phyloP scores from a whole-genome alignment of 176 grass and related monocot species.

The Leersia perrieri region DNA sequence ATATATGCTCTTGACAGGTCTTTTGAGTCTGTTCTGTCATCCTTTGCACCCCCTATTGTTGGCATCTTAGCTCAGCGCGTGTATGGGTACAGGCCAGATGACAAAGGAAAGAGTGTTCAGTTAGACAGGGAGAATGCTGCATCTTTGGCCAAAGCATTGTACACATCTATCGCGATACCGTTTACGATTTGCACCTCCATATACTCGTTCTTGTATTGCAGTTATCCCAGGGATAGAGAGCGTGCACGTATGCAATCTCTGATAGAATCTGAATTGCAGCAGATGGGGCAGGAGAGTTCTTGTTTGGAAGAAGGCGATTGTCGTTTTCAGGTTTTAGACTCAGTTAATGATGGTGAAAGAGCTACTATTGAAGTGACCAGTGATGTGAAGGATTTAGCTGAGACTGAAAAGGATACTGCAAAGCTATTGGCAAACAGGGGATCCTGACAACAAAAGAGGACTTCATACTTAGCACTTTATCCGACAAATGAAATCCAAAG shows the following conservation, averaged over 20 bases:
- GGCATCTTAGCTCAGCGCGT: conserved; percentile 64
- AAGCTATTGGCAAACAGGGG: conserved; percentile 38
- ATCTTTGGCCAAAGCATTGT: conserved; percentile 81
- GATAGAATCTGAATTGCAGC: conserved; percentile 63
- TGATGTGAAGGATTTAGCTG: neutral
- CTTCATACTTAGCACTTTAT: neutral
- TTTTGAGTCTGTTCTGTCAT: conserved; percentile 72
- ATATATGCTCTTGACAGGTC: conserved; percentile 83
- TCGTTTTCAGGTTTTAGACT: conserved; percentile 14
- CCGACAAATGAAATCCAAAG: neutral
- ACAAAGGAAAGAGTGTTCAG: conserved; percentile 22
- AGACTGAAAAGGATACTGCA: conserved; percentile 49
- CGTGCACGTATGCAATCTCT: conserved; percentile 74
- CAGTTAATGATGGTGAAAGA: conserved; percentile 19
- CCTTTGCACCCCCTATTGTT: conserved; percentile 77
- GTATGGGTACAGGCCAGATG: conserved; percentile 66
- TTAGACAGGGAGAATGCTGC: conserved; percentile 62
- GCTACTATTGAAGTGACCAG: conserved; percentile 32
- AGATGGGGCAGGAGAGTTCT: conserved; percentile 46
- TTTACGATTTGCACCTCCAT: conserved; percentile 64
- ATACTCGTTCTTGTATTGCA: conserved; percentile 82
- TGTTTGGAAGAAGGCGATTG: conserved; percentile 31
- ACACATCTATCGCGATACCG: conserved; percentile 67
- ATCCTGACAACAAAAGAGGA: neutral
- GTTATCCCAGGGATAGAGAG: conserved; percentile 85